Evolutionary conservation across 768 basidiomycete genomes (phyloP).

Genomic region (Dendrothele bispora): DNA sequence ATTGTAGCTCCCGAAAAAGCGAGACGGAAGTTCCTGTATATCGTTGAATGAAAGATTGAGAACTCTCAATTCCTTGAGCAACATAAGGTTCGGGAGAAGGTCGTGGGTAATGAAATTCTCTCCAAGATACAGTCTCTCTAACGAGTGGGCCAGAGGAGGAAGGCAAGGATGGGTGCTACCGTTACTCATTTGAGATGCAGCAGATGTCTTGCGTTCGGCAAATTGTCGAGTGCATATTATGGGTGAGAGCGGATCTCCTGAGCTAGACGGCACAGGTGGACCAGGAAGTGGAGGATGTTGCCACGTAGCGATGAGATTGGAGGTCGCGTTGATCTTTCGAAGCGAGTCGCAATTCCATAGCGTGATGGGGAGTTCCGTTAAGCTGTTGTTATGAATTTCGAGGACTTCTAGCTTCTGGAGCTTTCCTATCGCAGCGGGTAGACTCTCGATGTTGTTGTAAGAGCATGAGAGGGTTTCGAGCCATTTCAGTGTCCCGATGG

Average conservation of each 20-base stretch:
- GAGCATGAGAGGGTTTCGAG: slow-evolving; percentile 80
- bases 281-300: slow-evolving; percentile 54
- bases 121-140: slow-evolving; percentile 81
- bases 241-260: not conserved
- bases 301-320: slow-evolving; percentile 79
- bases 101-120: slow-evolving; percentile 89
- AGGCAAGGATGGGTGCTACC: slow-evolving; percentile 27
- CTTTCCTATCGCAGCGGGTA: slow-evolving; percentile 76
- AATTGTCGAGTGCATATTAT: slow-evolving; percentile 4
- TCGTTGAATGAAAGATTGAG: slow-evolving; percentile 96
- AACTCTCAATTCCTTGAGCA: slow-evolving; percentile 74
- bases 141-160: slow-evolving; percentile 66
- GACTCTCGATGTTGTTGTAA: slow-evolving; percentile 81
- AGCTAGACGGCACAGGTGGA: no score
- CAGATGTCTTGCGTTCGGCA: slow-evolving; percentile 46
- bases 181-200: slow-evolving; percentile 18
- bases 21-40: slow-evolving; percentile 77
- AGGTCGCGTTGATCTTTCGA: slow-evolving; percentile 77
- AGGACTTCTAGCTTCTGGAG: slow-evolving; percentile 74
- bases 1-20: slow-evolving; percentile 72
- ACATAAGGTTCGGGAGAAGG: slow-evolving; percentile 67
- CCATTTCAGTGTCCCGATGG: slow-evolving; percentile 68
- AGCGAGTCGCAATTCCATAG: slow-evolving; percentile 86
- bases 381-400: slow-evolving; percentile 90
- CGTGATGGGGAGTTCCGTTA: slow-evolving; percentile 69